Evolutionary conservation across 139 green algal species (phyloP), one percentile per base, ranked within the genome.

Genomic region (Astrephomene gubernaculifera): DNA sequence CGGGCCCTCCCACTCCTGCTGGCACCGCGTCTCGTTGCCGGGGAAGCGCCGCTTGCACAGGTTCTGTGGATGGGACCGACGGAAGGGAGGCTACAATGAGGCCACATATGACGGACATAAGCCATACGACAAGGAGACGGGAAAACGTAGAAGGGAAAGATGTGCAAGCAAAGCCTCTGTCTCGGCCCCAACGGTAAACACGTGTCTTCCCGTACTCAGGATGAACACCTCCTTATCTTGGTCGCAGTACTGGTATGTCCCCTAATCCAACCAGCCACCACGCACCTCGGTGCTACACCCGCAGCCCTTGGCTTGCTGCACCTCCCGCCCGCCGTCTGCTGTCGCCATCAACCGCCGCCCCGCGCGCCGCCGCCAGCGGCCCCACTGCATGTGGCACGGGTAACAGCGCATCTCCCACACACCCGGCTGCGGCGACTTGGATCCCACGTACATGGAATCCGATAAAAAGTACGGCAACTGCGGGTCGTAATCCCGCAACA

Each of bases 401-500:
- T 64, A 83, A 60, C 76, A 83, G 12, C 76, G 60, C 57, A 83
- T 60, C 38, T 83, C 60, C 76, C 76, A 83, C 19, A 83, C 76
- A 12, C 76, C 76, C 19, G 76, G 76, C 57, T 83, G 76, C 39
- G 76, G 76, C 29, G 76, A 61, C 29, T 73, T 44, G 21, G 54
- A 71, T 0, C 76, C 76, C 2, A 83, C 60, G 29, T 73, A 83
- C 76, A 73, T 61, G 27, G 39, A 73, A 38, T 85, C 79, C 8
- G 43, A 68, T 2, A 85, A 25, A 21, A 75, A 74, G 31, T 76
- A 76, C n/a, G 79, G 79, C 45, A 76, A 44, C 43, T 85, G 63
- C 64, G 79, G 79, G 35, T 85, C 79, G 22, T 76, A 85, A 36
- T 85, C 79, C 0, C 64, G 43, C 33, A 85, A 38, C 21, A 85